A percentile compares a stretch with the other conserved stretches of the same genome.
Conservation (phyloP, 2,329 filamentous ascomycete species). For the Stagonosporopsis rhizophila region DNA sequence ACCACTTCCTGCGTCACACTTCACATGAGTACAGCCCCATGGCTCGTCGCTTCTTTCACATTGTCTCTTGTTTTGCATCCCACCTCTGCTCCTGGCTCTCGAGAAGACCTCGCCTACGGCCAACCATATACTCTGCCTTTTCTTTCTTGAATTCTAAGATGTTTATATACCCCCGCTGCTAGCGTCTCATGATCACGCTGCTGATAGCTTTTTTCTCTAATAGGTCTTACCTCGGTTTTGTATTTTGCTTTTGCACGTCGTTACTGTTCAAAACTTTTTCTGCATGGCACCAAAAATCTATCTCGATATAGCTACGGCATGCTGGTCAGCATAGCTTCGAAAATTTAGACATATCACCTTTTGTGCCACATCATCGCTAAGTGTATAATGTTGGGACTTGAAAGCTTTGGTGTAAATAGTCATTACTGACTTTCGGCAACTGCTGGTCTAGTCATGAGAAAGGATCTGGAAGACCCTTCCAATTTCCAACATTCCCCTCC, state of each 20-base stretch:
- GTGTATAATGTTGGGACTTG: neutral
- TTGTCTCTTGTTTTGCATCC: neutral
- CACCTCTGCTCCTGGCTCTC: neutral
- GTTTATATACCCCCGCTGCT: constrained; percentile 13
- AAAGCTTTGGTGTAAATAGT: neutral
- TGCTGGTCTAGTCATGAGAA: neutral
- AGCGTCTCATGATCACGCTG: neutral
- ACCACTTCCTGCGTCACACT: neutral
- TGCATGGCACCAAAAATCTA: neutral
- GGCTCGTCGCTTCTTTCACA: too few relatives aligned
- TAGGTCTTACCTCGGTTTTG: constrained; percentile 1
- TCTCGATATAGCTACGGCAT: constrained; percentile 3
- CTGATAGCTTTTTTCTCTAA: constrained; percentile 6
- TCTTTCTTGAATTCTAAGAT: neutral
- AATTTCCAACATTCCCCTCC: too few relatives aligned
- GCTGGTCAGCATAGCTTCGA: constrained; percentile 4
- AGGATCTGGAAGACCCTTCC: too few relatives aligned
- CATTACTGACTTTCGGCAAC: neutral
- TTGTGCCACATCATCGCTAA: neutral
- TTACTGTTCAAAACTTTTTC: neutral
- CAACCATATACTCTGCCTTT: neutral
- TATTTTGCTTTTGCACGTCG: constrained; percentile 1
- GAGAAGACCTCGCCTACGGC: neutral
- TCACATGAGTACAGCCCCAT: neutral
- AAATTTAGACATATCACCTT: neutral